Evolutionary conservation across 495 filamentous ascomycete species (phyloP).

Genomic region (Aspergillus diversus): DNA sequence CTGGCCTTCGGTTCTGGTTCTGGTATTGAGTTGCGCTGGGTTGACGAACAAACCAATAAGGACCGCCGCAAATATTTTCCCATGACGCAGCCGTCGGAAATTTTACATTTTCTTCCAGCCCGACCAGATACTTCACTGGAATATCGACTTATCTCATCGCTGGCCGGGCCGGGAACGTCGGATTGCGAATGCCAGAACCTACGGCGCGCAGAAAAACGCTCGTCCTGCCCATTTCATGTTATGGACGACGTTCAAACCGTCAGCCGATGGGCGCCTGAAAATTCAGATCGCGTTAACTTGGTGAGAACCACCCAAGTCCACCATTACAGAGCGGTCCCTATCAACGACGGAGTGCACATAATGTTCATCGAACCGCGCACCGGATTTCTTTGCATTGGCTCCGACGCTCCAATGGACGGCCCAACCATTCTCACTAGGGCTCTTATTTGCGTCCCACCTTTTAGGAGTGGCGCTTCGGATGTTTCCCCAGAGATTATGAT

Average conservation of each 20-base stretch:
- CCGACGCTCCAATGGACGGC: slow-evolving; percentile 63
- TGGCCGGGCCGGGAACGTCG: slow-evolving; percentile 52
- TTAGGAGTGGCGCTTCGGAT: slow-evolving; percentile 34
- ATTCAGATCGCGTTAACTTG: slow-evolving; percentile 34
- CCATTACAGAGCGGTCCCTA: slow-evolving; percentile 68
- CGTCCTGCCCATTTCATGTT: slow-evolving; percentile 38
- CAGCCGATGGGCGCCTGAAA: slow-evolving; percentile 30
- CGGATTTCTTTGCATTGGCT: slow-evolving; percentile 65
- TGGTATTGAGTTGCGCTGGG: slow-evolving; percentile 75
- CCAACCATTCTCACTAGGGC: slow-evolving; percentile 51
- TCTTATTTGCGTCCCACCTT: slow-evolving; percentile 45
- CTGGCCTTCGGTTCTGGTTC: slow-evolving; percentile 71
- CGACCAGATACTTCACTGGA: slow-evolving; percentile 46
- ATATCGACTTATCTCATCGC: slow-evolving; percentile 69
- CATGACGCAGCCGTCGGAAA: slow-evolving; percentile 67
- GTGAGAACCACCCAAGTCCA: slow-evolving; percentile 55
- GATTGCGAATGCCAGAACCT: slow-evolving; percentile 40
- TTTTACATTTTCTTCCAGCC: slow-evolving; percentile 67
- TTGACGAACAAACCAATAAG: slow-evolving; percentile 63
- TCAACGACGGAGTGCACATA: slow-evolving; percentile 71
- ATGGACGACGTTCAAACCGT: slow-evolving; percentile 33
- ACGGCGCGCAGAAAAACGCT: slow-evolving; percentile 28
- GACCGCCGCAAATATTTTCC: slow-evolving; percentile 66
- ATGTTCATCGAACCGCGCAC: slow-evolving; percentile 69
- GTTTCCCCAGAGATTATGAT: slow-evolving; percentile 42